phyloP scores from a whole-genome alignment of 2,329 filamentous ascomycete species.

The Verticillium albo-atrum region DNA sequence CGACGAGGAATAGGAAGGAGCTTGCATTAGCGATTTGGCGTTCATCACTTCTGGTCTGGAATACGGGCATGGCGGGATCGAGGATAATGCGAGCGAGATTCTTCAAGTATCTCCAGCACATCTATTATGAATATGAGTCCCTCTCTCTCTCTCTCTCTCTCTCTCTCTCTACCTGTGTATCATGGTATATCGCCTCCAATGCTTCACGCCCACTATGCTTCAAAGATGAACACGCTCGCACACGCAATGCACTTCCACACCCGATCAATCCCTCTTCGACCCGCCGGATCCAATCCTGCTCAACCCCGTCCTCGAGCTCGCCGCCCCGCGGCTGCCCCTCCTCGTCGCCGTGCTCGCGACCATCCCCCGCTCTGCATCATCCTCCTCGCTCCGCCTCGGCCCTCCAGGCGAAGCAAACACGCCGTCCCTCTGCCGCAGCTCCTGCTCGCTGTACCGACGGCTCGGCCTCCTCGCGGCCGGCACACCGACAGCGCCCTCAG shows the following conservation, averaged over 20 bases:
- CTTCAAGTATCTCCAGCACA: background rate
- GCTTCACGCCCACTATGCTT: too few species aligned
- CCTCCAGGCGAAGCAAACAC: conserved; percentile 20
- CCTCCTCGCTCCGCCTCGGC: conserved; percentile 26
- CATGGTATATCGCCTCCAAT: background rate
- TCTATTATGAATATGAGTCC: background rate
- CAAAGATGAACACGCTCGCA: background rate
- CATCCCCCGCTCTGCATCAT: conserved; percentile 26
- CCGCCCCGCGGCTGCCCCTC: background rate
- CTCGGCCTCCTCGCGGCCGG: conserved; percentile 6
- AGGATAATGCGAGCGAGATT: background rate
- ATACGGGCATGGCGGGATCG: background rate
- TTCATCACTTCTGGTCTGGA: background rate
- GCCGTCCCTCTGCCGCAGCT: conserved; percentile 13
- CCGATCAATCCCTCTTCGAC: background rate
- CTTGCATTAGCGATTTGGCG: background rate
- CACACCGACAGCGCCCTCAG: conserved; percentile 3
- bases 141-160: background rate
- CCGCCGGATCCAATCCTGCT: background rate
- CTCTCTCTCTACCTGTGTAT: background rate
- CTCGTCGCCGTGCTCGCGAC: background rate
- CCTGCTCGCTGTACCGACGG: background rate
- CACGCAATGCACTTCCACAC: background rate
- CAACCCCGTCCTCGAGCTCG: background rate
- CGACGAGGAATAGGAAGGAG: conserved; percentile 40